Conservation (phyloP, 2,329 filamentous ascomycete genomes). For the Daldinia sp. region DNA sequence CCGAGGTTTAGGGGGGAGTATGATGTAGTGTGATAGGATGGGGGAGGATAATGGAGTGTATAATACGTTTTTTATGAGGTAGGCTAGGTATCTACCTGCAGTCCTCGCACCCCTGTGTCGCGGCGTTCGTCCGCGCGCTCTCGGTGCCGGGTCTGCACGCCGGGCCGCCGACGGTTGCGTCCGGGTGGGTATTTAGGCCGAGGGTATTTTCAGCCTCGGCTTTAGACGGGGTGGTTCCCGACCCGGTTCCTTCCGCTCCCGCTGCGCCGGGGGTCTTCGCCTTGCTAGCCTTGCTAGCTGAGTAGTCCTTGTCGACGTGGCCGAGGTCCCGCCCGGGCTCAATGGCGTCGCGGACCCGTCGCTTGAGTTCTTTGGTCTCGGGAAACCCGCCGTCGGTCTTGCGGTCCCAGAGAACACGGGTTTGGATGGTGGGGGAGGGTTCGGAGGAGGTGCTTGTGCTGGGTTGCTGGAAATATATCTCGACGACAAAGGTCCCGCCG, state of each 20-base stretch:
- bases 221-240: neutral
- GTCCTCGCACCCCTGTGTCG: conserved; percentile 47
- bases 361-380: conserved; percentile 91
- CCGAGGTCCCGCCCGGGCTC: conserved; percentile 81
- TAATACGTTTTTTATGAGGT: neutral
- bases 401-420: conserved; percentile 82
- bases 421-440: conserved; percentile 50
- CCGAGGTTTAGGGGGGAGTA: neutral
- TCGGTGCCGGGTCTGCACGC: conserved; percentile 11
- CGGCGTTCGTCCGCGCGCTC: conserved; percentile 15
- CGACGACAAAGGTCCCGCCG: conserved; percentile 83
- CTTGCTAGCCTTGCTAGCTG: neutral
- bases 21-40: neutral
- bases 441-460: conserved; percentile 29
- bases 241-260: conserved; percentile 2
- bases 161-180: conserved; percentile 7
- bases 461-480: conserved; percentile 56
- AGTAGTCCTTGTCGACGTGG: conserved; percentile 73
- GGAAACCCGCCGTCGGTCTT: conserved; percentile 89
- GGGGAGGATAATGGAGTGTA: neutral
- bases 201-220: conserved; percentile 16
- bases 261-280: neutral
- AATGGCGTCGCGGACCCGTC: conserved; percentile 81
- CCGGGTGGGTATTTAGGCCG: conserved; percentile 17
- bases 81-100: conserved; percentile 43